Conservation (phyloP, 2,329 filamentous ascomycete species). For the Penicillium occitanis region DNA sequence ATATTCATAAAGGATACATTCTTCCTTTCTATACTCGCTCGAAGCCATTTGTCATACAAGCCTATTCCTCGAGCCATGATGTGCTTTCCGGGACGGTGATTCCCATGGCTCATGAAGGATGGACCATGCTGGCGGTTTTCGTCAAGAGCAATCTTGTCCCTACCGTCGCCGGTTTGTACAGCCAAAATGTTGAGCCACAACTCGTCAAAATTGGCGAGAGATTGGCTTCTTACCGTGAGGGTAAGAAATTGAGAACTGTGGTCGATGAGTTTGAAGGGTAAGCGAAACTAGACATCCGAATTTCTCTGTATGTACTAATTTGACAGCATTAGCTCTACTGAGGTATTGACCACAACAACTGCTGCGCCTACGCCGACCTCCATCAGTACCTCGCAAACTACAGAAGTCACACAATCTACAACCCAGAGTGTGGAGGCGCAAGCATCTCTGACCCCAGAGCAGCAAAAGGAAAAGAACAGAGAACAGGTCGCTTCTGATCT, state of each 20-base stretch:
- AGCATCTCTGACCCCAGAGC: slow-evolving; percentile 46
- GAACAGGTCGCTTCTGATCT: slow-evolving; percentile 76
- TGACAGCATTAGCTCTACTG: slow-evolving; percentile 19
- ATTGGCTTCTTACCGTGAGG: slow-evolving; percentile 64
- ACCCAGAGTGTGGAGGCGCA: slow-evolving; percentile 30
- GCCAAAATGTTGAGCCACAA: slow-evolving; percentile 93
- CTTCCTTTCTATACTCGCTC: slow-evolving; percentile 73
- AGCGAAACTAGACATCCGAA: background rate
- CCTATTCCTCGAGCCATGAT: slow-evolving; percentile 65
- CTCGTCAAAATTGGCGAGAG: slow-evolving; percentile 87
- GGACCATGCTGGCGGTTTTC: slow-evolving; percentile 68
- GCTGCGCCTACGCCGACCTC: slow-evolving; percentile 22
- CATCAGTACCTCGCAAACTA: background rate
- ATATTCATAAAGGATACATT: slow-evolving; percentile 70
- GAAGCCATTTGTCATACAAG: slow-evolving; percentile 69
- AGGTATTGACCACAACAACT: slow-evolving; percentile 8
- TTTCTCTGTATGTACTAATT: background rate
- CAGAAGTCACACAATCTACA: slow-evolving; percentile 24
- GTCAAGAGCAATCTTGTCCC: slow-evolving; percentile 78
- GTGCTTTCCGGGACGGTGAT: slow-evolving; percentile 69
- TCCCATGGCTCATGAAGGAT: slow-evolving; percentile 69
- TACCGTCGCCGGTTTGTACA: slow-evolving; percentile 74
- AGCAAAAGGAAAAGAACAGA: slow-evolving; percentile 47
- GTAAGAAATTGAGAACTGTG: slow-evolving; percentile 61
- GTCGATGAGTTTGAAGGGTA: slow-evolving; percentile 56